Evolutionary conservation across 192 early-diverging fungal genomes (phyloP), one percentile per base, ranked within the genome.

Genomic region (Coemansia sp.): DNA sequence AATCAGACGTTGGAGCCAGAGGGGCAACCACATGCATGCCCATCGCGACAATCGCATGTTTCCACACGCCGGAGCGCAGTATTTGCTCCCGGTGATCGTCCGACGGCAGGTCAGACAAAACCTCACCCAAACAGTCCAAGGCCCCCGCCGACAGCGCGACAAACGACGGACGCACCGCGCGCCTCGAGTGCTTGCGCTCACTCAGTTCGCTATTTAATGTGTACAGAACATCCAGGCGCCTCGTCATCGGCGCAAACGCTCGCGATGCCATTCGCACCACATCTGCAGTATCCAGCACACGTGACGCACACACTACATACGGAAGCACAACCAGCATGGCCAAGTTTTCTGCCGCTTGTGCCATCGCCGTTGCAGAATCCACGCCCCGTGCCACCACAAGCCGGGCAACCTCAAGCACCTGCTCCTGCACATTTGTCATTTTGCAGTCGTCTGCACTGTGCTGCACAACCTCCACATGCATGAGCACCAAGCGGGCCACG

Each of bases 381-480:
- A 37, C 21, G 12, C 36, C 38, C 31, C 52, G 40, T 2, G 25
- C 20, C n/a, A 54, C 56, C 0, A 66, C 48, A 20, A 49, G 28
- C 8, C 71, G 65, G 14, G 91, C 56, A 3, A 83, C 68, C 28
- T 89, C 88, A 12, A 94, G 72, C 20, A 90, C 83, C 42, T 84
- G 84, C 22, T 63, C 59, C 73, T 97, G 95, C 11, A 92, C 73
- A 17, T 83, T 80, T 0, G 90, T 87, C 37, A 87, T 69, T 25
- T 67, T 69, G 20, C 91, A 87, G 3, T 88, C 57, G 55, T 89
- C 90, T 0, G 80, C n/a, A 1, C 60, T 12, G 2, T 57, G 28
- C n/a, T 59, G 21, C 5, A 74, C 74, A 20, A 65, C 66, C 22
- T 73, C 74, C 21, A 37, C 64, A 26, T 70, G 72, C 10, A 54